Evolutionary conservation across 169 alveolate species (phyloP).

Genomic region (Plasmodium falciparum): DNA sequence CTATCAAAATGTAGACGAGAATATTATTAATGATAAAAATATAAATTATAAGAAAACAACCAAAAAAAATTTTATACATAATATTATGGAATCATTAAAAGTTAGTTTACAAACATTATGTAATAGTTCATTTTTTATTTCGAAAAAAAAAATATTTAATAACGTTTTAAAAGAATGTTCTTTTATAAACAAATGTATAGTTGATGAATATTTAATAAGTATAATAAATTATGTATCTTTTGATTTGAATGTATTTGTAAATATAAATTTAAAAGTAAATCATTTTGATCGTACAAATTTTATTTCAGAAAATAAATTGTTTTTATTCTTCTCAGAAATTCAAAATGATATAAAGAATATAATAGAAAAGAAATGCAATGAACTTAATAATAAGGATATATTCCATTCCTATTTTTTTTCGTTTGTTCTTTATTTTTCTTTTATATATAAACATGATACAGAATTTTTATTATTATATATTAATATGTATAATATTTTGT

Average conservation of each 20-base stretch:
- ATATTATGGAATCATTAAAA: conserved; percentile 48
- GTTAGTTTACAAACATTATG: conserved; percentile 13
- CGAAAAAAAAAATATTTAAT: conserved; percentile 33
- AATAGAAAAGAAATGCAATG: conserved; percentile 22
- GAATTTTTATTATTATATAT: conserved; percentile 46
- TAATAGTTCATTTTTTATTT: conserved; percentile 28
- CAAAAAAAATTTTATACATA: conserved; percentile 4
- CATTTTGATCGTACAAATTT: conserved; percentile 31
- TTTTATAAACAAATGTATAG: conserved; percentile 32
- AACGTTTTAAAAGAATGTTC: conserved; percentile 28
- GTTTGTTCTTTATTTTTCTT: conserved; percentile 38
- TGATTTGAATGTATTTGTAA: conserved; percentile 31
- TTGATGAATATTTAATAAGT: conserved; percentile 21
- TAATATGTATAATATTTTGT: conserved; percentile 49
- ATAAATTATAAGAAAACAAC: no score
- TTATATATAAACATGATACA: conserved; percentile 42
- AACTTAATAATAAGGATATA: conserved; percentile 39
- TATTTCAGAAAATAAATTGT: conserved; percentile 13
- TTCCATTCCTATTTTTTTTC: conserved; percentile 36
- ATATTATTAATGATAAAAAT: no score
- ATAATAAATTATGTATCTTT: conserved; percentile 15
- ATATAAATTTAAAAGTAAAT: conserved; percentile 17
- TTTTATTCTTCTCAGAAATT: conserved; percentile 15
- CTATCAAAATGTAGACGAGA: background rate
- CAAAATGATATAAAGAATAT: conserved; percentile 34